A percentile compares a stretch with the other conserved stretches of the same genome.
Evolutionary conservation across 371 early-diverging fungal genomes (phyloP).

Genomic region (Mucor saturninus): DNA sequence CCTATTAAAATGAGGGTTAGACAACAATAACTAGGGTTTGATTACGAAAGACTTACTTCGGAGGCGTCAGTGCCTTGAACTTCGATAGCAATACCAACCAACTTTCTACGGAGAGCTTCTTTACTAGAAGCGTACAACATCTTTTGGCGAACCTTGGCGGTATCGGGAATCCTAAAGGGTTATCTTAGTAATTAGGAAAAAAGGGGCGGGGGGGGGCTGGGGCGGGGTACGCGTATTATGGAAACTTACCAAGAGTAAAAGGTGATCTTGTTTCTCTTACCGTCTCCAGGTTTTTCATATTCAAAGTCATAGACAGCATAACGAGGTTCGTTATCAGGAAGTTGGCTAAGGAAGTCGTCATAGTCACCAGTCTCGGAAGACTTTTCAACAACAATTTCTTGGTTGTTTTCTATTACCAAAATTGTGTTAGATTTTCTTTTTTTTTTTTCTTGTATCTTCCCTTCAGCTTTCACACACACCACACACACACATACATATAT

Average conservation of each 20-base stretch:
- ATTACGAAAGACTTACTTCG: constrained; percentile 48
- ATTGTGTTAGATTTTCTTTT: not conserved
- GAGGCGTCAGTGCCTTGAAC: constrained; percentile 86
- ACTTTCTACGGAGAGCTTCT: constrained; percentile 76
- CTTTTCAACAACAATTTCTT: constrained; percentile 75
- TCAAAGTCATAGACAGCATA: constrained; percentile 88
- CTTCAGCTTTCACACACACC: not conserved
- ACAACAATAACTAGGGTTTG: not conserved
- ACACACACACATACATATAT: not conserved
- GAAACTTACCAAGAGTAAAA: constrained; percentile 52
- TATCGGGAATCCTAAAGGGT: constrained; percentile 82
- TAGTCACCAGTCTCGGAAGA: constrained; percentile 57
- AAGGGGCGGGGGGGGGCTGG: too few relatives aligned
- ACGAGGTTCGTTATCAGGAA: constrained; percentile 77
- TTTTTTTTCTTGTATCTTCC: not conserved
- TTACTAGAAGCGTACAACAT: constrained; percentile 95
- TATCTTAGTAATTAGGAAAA: too few relatives aligned
- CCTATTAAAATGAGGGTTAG: constrained; percentile 45
- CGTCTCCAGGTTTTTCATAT: constrained; percentile 70
- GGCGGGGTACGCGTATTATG: not conserved
- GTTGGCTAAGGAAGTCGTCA: constrained; percentile 64
- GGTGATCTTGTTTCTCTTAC: constrained; percentile 72
- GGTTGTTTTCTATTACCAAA: constrained; percentile 45
- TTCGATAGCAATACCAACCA: constrained; percentile 79
- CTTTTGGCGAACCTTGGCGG: constrained; percentile 77